These are phyloP conservation scores for Pilaira anomala DNA, from an alignment of 192 early-diverging fungal species.

Conservation along the genomic window DNA sequence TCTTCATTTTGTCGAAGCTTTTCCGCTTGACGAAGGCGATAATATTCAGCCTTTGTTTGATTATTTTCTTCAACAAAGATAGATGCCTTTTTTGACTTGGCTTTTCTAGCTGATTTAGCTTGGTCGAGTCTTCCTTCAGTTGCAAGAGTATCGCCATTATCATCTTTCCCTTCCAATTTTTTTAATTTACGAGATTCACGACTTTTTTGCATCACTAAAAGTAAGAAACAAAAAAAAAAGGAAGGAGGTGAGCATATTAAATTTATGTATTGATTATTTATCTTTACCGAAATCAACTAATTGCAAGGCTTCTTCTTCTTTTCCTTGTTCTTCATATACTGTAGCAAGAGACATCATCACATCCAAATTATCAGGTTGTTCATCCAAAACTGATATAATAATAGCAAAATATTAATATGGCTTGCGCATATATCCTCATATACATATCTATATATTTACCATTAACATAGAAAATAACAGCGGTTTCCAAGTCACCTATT, in stretches of 20 bases:
- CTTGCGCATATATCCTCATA: not conserved
- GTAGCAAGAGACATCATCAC: conserved; percentile 65
- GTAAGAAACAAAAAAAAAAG: too few species aligned
- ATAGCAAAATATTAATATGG: not conserved
- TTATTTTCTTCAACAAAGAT: conserved; percentile 26
- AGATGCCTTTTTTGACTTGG: conserved; percentile 12
- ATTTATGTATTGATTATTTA: not conserved
- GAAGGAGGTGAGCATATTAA: not conserved
- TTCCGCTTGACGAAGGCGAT: not conserved
- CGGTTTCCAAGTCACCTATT: conserved; percentile 58
- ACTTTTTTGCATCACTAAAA: conserved; percentile 21
- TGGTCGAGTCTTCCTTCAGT: too few species aligned
- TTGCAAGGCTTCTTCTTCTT: conserved; percentile 47
- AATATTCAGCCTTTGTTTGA: not conserved
- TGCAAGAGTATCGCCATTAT: not conserved
- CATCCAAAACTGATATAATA: conserved; percentile 46
- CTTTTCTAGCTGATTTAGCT: not conserved
- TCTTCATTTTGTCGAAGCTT: conserved; percentile 12
- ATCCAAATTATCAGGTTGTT: conserved; percentile 60
- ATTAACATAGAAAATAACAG: conserved; percentile 54
- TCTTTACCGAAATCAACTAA: conserved; percentile 48
- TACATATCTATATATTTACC: conserved; percentile 35
- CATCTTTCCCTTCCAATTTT: conserved; percentile 1
- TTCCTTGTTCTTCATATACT: conserved; percentile 71
- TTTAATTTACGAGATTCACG: conserved; percentile 8